A percentile compares a stretch with the other conserved stretches of the same genome.
Evolutionary conservation across 352 stramenopile species (phyloP).

Genomic region (Thraustotheca clavata): DNA sequence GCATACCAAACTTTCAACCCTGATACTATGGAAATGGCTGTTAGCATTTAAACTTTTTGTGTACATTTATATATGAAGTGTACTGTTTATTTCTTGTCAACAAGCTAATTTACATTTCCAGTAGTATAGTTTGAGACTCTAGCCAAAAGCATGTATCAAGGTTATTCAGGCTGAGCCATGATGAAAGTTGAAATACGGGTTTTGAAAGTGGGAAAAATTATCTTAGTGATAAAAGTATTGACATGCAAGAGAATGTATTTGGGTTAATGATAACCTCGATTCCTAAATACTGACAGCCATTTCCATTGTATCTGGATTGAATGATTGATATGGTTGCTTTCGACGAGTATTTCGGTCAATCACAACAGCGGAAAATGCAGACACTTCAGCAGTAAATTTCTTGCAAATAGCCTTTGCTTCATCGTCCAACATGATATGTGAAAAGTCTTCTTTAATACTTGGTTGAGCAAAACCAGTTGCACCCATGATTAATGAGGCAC

Average conservation of each 20-base stretch:
- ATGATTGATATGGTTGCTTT: conserved; percentile 1
- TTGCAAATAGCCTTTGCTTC: background rate
- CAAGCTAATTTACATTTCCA: no score
- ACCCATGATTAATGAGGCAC: conserved; percentile 1
- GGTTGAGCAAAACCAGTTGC: conserved; percentile 7
- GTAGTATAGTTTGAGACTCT: no score
- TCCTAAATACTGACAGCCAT: conserved; percentile 13
- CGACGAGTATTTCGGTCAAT: background rate
- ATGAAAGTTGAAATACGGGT: no score
- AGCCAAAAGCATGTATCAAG: no score
- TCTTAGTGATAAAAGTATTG: no score
- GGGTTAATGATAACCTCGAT: no score
- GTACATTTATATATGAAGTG: no score
- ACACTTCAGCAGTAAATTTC: background rate
- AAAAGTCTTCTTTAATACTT: conserved; percentile 10
- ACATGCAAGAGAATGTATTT: no score
- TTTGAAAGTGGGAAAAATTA: no score
- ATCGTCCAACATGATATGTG: conserved; percentile 8
- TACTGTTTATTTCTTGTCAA: no score
- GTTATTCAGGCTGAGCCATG: no score
- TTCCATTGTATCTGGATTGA: conserved; percentile 15
- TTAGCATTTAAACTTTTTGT: conserved; percentile 19
- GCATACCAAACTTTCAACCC: conserved; percentile 10
- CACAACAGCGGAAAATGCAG: background rate
- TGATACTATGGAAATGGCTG: conserved; percentile 13